Evolutionary conservation across 1,284 basidiomycete genomes (phyloP), one percentile per base, ranked within the genome.

Genomic region (Cryptococcus sp.): DNA sequence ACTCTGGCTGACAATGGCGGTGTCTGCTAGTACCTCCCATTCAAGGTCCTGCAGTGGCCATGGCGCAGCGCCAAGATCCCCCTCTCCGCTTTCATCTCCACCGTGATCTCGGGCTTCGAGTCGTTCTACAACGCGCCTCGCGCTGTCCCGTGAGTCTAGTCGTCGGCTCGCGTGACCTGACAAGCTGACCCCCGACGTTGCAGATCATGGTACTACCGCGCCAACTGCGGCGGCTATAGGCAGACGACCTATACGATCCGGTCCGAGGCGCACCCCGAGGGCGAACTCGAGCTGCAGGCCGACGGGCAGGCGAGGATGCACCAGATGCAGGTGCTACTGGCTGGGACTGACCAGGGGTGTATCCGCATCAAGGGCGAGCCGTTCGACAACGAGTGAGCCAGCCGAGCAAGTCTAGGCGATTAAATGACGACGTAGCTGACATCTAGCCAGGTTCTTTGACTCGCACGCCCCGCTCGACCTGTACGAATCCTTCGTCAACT

Each of bases 81-180:
- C 1, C 64, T 77, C 23, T 69, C 71, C 5, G 74, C 75, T 2
- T 66, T 71, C 38, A 56, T 75, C 4, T 61, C 67, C 8, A 69
- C 65, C 8, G 67, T 72, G 20, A 58, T 71, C 36, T 72, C 61
- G 28, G 74, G 74, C 13, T 75, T 75, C 51, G 76, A 77, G 60
- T 39, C 35, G 20, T 66, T 67, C 42, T 75, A 66, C 51, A 51
- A 61, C 18, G 53, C 64, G 3, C 70, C 70, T 2, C 53, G 72
- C 21, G 73, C 74, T 9, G 69, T 76, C 6, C 71, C 75, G 69
- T 76, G 52, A 57, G 73, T 67, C 39, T 33, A 28, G 13, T 18
- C n/a, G n/a, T 38, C 47, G 21, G 7, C 35, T 24, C 7, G n/a
- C n/a, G 2, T 38, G 49, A 12, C 21, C 20, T 24, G 9, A 15